Base-by-base conservation (phyloP, 306 rosid species). In the Prunus persica region DNA sequence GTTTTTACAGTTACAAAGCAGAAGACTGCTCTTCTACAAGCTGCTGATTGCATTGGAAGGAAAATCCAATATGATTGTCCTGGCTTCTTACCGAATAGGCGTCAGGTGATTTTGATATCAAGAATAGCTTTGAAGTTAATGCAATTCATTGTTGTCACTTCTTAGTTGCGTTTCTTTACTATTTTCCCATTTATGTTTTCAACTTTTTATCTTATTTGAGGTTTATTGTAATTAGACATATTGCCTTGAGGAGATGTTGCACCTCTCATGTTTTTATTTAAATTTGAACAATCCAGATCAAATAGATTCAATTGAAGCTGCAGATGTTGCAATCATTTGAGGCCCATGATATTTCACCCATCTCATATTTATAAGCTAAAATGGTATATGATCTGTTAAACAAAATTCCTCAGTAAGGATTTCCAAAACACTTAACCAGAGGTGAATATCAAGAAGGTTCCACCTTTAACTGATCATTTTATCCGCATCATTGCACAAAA, bases 1-100 rank as follows among this genome's bases (percentile, higher is more conserved):
- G 97, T 89, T 57, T 82, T 86, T 80, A 77, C 88, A 27, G 69
- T 87, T 74, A 92, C 96, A 67, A 92, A 90, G 91, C 96, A 85
- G 78, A 90, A 87, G 82, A 82, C 85, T 67, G 77, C 90, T 77
- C 97, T 95, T 83, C 86, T 92, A 65, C 82, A 77, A 83, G 93
- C 93, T 83, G 97, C 97, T 32, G 96, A 95, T 75, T 80, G 89
- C 70, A 86, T 90, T 77, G 98, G 98, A 81, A 81, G 83, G 73
- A 95, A 87, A 90, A 95, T 95, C 80, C 98, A 95, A 69, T 95
- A 95, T 85, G 91, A 88, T 81, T 92, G 98, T 82, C 92, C 92
- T 19, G 98, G 98, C 28, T 94, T 94, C 85, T 89, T 94, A 51
- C 88, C 90, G 45, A 95, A 95, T 73, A 86, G 78, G 72, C 97